Percentiles rank a stretch among this genome's conserved stretches.
These are phyloP conservation scores for Ascochyta clinopodiicola DNA, from an alignment of 2,329 filamentous ascomycete species.

Conservation along the genomic window DNA sequence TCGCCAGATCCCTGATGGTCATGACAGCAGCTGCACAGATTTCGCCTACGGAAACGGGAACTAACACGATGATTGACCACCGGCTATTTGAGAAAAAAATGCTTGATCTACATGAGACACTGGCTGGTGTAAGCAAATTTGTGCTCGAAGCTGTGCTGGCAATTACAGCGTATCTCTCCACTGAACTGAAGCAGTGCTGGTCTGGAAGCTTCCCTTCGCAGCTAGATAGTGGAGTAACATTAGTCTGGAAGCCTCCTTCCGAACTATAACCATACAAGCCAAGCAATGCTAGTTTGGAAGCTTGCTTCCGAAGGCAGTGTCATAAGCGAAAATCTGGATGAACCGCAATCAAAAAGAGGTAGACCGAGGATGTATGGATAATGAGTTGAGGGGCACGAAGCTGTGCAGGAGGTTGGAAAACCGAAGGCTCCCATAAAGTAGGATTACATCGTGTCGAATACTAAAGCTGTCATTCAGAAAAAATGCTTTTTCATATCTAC, in stretches of 20 bases:
- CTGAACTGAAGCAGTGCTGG: background rate
- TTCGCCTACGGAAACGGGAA: background rate
- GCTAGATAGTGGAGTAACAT: background rate
- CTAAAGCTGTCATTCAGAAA: background rate
- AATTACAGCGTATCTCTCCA: background rate
- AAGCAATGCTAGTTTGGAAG: background rate
- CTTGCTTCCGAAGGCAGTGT: background rate
- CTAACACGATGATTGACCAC: background rate
- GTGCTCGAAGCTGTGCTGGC: background rate
- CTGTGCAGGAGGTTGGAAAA: too few relatives aligned
- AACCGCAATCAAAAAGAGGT: background rate
- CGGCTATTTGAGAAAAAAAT: background rate
- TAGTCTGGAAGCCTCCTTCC: background rate
- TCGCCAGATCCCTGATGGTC: background rate
- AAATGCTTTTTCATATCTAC: conserved; percentile 4
- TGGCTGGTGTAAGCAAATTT: background rate
- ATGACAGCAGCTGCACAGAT: background rate
- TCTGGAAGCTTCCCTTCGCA: background rate
- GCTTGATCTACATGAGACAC: conserved; percentile 1
- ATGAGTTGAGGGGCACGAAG: background rate
- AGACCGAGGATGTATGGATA: background rate
- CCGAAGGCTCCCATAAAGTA: too few relatives aligned
- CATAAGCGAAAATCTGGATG: background rate
- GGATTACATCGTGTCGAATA: too few relatives aligned
- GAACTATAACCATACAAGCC: background rate